A percentile compares a stretch with the other conserved stretches of the same genome.
These are phyloP conservation scores for Fagopyrum homotropicum DNA, from an alignment of 148 eudicot genomes.

Conservation along the genomic window DNA sequence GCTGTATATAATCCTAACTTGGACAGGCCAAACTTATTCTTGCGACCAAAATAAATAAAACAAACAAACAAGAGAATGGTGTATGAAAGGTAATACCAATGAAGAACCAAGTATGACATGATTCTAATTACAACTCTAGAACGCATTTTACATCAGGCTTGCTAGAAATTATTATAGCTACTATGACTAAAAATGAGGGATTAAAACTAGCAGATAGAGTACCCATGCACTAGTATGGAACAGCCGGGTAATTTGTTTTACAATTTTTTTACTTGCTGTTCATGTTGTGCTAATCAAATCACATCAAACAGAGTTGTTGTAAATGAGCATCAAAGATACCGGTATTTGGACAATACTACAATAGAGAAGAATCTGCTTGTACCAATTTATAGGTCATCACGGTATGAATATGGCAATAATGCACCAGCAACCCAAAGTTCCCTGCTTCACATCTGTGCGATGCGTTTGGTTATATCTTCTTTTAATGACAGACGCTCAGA, in stretches of 20 bases:
- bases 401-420: slow-evolving; percentile 10
- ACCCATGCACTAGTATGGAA: not conserved
- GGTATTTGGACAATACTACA: not conserved
- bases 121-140: slow-evolving; percentile 1
- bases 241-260: not conserved
- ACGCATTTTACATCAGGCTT: not conserved
- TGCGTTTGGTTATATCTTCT: slow-evolving; percentile 44
- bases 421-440: slow-evolving; percentile 1
- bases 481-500: slow-evolving; percentile 57
- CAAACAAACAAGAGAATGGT: not conserved
- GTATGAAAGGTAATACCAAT: not conserved
- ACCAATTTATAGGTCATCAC: not conserved
- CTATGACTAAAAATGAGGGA: not conserved
- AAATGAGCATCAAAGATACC: not conserved
- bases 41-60: not conserved
- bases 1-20: no score
- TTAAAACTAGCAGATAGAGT: not conserved
- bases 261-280: not conserved
- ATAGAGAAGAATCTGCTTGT: slow-evolving; percentile 1
- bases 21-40: not conserved
- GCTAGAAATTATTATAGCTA: not conserved
- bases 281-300: not conserved
- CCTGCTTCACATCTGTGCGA: slow-evolving; percentile 26
- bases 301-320: not conserved
- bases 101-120: not conserved